phyloP scores from a whole-genome alignment of 495 filamentous ascomycete species.

The Neurospora sp. region DNA sequence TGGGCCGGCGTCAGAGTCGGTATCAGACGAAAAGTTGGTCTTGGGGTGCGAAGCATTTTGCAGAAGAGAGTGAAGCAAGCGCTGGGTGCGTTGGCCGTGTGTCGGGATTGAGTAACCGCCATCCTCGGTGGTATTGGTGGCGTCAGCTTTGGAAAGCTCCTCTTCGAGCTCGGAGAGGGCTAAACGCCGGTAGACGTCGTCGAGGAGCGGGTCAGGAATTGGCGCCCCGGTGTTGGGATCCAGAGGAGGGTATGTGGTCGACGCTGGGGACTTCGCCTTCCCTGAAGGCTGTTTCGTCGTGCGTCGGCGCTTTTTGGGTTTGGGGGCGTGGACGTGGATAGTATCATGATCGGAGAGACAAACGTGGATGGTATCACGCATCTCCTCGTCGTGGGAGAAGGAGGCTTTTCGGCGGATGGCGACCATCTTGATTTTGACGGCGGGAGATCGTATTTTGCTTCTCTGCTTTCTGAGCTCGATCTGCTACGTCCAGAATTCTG shows the following conservation, averaged over 20 bases:
- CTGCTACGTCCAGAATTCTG: not conserved
- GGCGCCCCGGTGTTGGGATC: not conserved
- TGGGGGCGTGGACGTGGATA: not conserved
- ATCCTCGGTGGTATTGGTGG: not conserved
- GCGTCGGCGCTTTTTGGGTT: not conserved
- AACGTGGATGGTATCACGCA: not conserved
- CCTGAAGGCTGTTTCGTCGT: not conserved
- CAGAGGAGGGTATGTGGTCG: not conserved
- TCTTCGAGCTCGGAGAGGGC: not conserved
- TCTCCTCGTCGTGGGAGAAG: not conserved
- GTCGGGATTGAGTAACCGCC: not conserved
- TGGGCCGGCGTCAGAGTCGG: not conserved
- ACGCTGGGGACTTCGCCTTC: not conserved
- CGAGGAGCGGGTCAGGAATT: not conserved
- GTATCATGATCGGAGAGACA: not conserved
- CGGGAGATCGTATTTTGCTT: not conserved
- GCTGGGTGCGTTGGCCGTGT: not conserved
- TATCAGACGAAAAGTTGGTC: not conserved
- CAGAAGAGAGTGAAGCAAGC: not conserved
- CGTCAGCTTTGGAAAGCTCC: not conserved
- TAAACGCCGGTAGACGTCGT: not conserved
- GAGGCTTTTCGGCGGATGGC: not conserved
- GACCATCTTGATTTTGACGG: not conserved
- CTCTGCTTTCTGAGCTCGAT: not conserved
- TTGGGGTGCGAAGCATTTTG: not conserved